Evolutionary conservation across 2,329 filamentous ascomycete genomes (phyloP), one percentile per base, ranked within the genome.

Genomic region (Capronia coronata): DNA sequence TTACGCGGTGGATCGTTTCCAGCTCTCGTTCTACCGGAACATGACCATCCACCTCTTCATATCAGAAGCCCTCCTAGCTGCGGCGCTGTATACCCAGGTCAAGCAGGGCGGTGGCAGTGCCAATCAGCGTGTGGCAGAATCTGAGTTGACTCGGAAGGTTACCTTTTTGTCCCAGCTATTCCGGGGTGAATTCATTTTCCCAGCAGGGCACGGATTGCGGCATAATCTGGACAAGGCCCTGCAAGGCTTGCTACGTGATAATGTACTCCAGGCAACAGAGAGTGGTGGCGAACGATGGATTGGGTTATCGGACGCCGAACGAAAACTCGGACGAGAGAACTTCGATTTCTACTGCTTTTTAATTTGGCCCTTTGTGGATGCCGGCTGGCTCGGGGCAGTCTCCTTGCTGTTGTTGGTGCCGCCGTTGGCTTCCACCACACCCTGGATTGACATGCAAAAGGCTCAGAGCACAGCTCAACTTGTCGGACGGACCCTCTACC

Each of bases 1-100:
- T 68, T 95, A 87, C 62, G 93, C 93, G 3, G 89, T 96, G 32
- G 93, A 98, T 66, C 80, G 89, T 46, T 98, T 98, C 72, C 93
- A 98, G 65, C 78, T 98, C 8, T 95, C 89, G 0, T 98, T 98
- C 68, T 98, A 98, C 70, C 84, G 93, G 45, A 98, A 98, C 68
- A 97, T 97, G 93, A 96, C 91, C 0, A 98, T 98, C 54, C 93
- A 98, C 65, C 78, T 98, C 3, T 98, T 98, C 67, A 93, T 98
- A 49, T 85, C 88, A 1, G 90, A 97, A 65, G 86, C 91, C 0
- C 75, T 98, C 3, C 87, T 97, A 18, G 93, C 87, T 54, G 87
- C 84, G 3, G 86, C 86, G 22, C 83, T 98, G 75, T 98, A 98
- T 67, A 93, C 83, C 0, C 80, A 81, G 38, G 86, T 97, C 47